Conservation (phyloP, 2,329 filamentous ascomycete species). For the Didymella lethalis region DNA sequence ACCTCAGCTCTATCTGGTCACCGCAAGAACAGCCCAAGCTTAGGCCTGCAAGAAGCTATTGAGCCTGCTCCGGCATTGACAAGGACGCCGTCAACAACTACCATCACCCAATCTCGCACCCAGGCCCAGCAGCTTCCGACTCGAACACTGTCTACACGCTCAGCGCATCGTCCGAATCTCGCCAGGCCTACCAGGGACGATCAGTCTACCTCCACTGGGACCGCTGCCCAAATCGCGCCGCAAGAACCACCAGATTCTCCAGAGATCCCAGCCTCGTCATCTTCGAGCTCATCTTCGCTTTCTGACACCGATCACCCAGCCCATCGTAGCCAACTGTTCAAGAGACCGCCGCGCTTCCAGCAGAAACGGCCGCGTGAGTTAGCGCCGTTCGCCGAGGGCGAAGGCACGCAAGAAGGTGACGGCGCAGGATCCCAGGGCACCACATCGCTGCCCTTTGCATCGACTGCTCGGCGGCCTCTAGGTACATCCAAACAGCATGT, state of each 20-base stretch:
- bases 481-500: conserved; percentile 21
- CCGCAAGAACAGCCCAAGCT: conserved; percentile 64
- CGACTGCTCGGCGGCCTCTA: conserved; percentile 23
- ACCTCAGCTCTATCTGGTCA: conserved; percentile 66
- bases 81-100: conserved; percentile 58
- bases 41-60: conserved; percentile 56
- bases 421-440: conserved; percentile 63
- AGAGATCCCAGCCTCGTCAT: conserved; percentile 35
- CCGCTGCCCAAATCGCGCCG: conserved; percentile 11
- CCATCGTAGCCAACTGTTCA: conserved; percentile 56
- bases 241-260: conserved; percentile 33
- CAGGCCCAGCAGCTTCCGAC: conserved; percentile 34
- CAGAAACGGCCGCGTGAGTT: conserved; percentile 42
- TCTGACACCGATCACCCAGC: conserved; percentile 49
- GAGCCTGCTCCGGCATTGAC: conserved; percentile 51
- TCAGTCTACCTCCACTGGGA: conserved; percentile 14
- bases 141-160: conserved; percentile 39
- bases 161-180: conserved; percentile 33
- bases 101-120: conserved; percentile 54
- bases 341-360: conserved; percentile 51
- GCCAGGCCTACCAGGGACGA: conserved; percentile 31
- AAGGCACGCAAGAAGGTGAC: conserved; percentile 51
- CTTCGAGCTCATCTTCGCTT: conserved; percentile 44
- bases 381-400: conserved; percentile 35
- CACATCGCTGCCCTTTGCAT: conserved; percentile 55